Evolutionary conservation across 495 filamentous ascomycete species (phyloP), one percentile per base, ranked within the genome.

Genomic region (Pyrenopolyporus hunteri): DNA sequence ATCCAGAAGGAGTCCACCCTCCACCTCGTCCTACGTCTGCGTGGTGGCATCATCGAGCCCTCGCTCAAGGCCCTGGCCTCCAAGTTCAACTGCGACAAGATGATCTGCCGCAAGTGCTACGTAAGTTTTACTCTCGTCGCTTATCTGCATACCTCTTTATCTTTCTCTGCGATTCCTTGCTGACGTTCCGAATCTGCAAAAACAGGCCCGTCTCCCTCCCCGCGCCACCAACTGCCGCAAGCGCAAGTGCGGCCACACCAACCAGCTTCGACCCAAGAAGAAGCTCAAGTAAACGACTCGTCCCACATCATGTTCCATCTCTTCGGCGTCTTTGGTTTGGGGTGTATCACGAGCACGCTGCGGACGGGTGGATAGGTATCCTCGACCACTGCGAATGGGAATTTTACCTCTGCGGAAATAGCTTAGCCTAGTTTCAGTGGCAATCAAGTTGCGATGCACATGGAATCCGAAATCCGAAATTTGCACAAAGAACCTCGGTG

Each of bases 1-100:
- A 98, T 98, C 82, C 94, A 98, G 85, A 98, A 98, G 93, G 93
- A 97, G 86, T 97, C 93, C 53, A 98, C 94, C 66, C 94, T 98
- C 73, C 94, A 98, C 84, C 83, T 98, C 68, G 94, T 98, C 77
- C 93, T 98, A 76, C 92, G 94, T 85, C 93, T 98, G 69, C 93
- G 94, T 84, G 94, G 94, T 81, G 94, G 94, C 82, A 93, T 98
- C 83, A 98, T 98, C 74, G 94, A 98, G 85, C 94, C 94, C 71
- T 96, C 92, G 69, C 86, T 98, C 71, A 98, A 98, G 87, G 95
- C 92, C 58, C 88, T 98, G 64, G 94, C 94, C 67, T 89, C 86
- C 82, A 97, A 97, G 85, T 98, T 92, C 87, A 98, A 98, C 85
- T 97, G 93, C 89, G 94, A 98, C 63, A 98, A 98, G 89, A 90